Evolutionary conservation across 306 rosid genomes (phyloP).

Genomic region (Canavalia gladiata): DNA sequence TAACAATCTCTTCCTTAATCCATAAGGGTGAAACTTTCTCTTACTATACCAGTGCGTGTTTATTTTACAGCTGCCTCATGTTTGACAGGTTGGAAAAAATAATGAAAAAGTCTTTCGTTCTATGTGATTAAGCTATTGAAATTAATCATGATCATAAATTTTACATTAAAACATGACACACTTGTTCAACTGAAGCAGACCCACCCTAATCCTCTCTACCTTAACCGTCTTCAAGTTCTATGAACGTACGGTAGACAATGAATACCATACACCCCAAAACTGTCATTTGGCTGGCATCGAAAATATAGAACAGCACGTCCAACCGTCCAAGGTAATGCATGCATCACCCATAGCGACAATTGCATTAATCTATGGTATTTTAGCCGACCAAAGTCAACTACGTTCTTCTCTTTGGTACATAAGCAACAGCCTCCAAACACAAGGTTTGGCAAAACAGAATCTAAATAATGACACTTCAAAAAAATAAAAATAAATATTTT

Average conservation of each 20-base stretch:
- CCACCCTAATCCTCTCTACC: not conserved
- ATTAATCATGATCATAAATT: not conserved
- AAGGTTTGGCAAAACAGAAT: slow-evolving; percentile 35
- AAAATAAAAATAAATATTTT: slow-evolving; percentile 28
- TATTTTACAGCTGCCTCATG: not conserved
- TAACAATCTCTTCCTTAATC: not conserved
- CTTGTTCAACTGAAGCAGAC: not conserved
- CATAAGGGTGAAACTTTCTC: not conserved
- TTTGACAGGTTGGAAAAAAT: not conserved
- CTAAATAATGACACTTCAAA: slow-evolving; percentile 27
- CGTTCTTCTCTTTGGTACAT: slow-evolving; percentile 43
- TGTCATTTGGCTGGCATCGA: not conserved
- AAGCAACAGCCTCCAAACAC: slow-evolving; percentile 44
- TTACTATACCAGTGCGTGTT: not conserved
- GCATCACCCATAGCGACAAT: slow-evolving; percentile 17
- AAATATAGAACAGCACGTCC: not conserved
- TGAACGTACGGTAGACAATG: not conserved
- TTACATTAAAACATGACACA: not conserved
- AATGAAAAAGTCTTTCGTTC: not conserved
- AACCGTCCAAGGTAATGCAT: slow-evolving; percentile 1
- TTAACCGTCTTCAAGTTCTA: not conserved
- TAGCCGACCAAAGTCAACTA: slow-evolving; percentile 21
- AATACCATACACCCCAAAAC: too few species aligned
- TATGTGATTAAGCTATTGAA: not conserved
- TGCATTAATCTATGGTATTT: slow-evolving; percentile 35